Evolutionary conservation across 331 rosid genomes (phyloP).

Genomic region (Malus hybrid): DNA sequence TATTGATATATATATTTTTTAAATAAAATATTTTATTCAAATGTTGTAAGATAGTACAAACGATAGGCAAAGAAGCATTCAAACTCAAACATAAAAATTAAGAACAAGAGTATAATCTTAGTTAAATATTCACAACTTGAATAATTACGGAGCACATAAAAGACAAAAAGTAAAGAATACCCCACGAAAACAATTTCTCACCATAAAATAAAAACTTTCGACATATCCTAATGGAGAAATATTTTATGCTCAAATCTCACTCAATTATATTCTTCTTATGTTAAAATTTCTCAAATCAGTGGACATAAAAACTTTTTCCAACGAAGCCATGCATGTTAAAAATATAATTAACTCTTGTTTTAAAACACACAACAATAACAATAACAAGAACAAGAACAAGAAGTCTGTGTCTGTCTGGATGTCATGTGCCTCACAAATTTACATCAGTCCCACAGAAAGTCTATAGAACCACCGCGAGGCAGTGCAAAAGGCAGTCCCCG

Average conservation of each 20-base stretch:
- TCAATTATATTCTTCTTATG: not conserved
- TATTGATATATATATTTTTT: no score
- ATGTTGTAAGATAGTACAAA: not conserved
- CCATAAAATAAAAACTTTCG: not conserved
- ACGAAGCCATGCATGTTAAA: not conserved
- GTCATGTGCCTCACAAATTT: conserved; percentile 5
- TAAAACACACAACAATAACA: not conserved
- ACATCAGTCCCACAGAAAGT: conserved; percentile 4
- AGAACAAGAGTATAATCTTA: not conserved
- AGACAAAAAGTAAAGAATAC: not conserved
- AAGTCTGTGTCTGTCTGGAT: not conserved
- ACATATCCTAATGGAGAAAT: no score
- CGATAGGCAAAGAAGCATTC: no score
- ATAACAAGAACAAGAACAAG: not conserved
- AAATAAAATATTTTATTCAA: no score
- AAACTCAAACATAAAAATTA: not conserved
- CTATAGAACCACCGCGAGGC: conserved; percentile 15
- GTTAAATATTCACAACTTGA: not conserved
- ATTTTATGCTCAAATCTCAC: not conserved
- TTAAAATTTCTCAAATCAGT: not conserved
- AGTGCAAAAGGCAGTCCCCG: not conserved
- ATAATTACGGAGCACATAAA: not conserved
- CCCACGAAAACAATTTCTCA: not conserved
- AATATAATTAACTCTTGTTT: not conserved
- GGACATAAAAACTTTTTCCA: not conserved